Base-by-base conservation (phyloP, 257 asterid genomes). In the Knoxia roxburghii region DNA sequence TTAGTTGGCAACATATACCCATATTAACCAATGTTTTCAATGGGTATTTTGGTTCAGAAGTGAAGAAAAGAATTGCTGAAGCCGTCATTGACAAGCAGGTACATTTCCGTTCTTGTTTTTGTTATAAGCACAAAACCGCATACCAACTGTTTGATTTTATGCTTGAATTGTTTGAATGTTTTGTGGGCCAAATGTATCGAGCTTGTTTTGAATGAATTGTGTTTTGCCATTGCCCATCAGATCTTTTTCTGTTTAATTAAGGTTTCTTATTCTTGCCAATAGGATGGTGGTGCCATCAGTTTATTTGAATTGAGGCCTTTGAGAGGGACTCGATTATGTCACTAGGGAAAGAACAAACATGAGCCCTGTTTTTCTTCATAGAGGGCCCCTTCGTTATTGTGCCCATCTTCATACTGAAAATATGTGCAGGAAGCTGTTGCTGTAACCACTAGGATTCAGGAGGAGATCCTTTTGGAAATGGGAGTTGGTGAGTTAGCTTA, bases 61-160 rank as follows among this genome's bases (percentile, higher is more conserved):
- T 84, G 73, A 92, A 92, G 81, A 71, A 83, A 72, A 83, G 95
- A 72, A 84, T 92, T 73, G 87, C 84, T 57, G 96, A 89, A 24
- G 98, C 91, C 37, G 96, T 92, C 57, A 73, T 60, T 56, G 95
- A 92, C 64, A 84, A 87, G 78, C 96, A 89, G 90, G 96, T 83
- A 62, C 45, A 21, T 49, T 41, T 41, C 14, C 73, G 8, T 35
- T 35, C 46, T 18, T 32, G 48, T 35, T n/a, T 35, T 48, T 0
- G 23, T 29, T 13, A 7, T 48, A n/a, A 8, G 30, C 48, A 23
- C 21, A 14, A 21, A 29, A 50, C 4, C 1, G 75, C 69, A 48
- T 30, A 26, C 27, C 2, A 39, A 51, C 75, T 39, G 21, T 51
- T 61, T 39, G 56, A 51, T 1, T 24, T 17, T 39, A 27, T 60